Evolutionary conservation across 2,329 filamentous ascomycete species (phyloP).

Genomic region (Epichloe bromicola): DNA sequence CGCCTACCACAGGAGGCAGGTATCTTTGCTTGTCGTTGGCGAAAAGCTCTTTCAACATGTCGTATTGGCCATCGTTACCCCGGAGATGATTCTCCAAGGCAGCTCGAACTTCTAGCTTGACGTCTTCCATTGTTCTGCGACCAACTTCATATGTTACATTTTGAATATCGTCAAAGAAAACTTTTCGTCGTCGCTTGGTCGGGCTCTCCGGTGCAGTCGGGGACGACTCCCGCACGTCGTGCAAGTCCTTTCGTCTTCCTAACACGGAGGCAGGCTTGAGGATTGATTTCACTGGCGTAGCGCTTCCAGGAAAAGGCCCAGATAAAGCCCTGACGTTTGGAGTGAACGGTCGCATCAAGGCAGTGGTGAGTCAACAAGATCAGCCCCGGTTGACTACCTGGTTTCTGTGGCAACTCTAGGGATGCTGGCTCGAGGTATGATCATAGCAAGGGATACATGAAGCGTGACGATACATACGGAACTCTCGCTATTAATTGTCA

Average conservation of each 20-base stretch:
- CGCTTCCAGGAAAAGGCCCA: constrained; percentile 19
- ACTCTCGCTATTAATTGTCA: not conserved
- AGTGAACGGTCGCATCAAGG: constrained; percentile 21
- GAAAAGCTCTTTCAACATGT: constrained; percentile 47
- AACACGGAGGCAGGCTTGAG: constrained; percentile 35
- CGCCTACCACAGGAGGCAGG: constrained; percentile 24
- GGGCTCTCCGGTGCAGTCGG: constrained; percentile 26
- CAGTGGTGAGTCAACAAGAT: not conserved
- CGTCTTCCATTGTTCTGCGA: constrained; percentile 37
- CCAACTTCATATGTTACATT: constrained; percentile 44
- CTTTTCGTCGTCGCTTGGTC: constrained; percentile 41
- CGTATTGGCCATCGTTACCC: constrained; percentile 47
- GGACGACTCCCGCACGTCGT: constrained; percentile 29
- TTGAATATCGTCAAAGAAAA: constrained; percentile 45
- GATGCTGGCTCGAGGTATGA: not conserved
- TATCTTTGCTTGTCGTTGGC: constrained; percentile 33
- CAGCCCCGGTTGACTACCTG: not conserved
- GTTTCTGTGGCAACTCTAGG: not conserved
- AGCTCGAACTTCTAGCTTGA: constrained; percentile 40
- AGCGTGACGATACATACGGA: not conserved
- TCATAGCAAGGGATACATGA: not conserved
- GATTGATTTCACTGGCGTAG: constrained; percentile 39
- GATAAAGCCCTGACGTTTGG: constrained; percentile 21
- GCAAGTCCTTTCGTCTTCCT: constrained; percentile 30
- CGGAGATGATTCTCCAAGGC: constrained; percentile 43